Base-by-base conservation (phyloP, 2,329 filamentous ascomycete species). In the Bipolaris bicolor region DNA sequence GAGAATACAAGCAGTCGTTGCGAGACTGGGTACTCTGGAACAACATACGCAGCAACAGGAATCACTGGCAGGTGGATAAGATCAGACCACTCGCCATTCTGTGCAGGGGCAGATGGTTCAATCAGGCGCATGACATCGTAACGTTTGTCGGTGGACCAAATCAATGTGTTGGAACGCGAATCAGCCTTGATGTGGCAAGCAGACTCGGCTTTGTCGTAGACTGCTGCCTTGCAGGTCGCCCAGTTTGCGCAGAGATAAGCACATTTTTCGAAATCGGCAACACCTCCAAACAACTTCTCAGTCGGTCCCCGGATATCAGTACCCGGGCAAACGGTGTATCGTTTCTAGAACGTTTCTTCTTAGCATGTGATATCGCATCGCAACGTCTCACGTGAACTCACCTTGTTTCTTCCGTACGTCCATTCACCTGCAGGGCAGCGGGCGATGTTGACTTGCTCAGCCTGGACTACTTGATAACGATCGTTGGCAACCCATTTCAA, bases 131-230 rank as follows among this genome's bases (percentile, higher is more conserved):
- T 69, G 3, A 68, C 67, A 56, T 68, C 64, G 33, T 59, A 71
- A n/a, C 63, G 65, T 46, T 67, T 66, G 49, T 71, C 63, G 9
- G 67, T 68, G 3, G 67, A 69, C 68, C 68, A 71, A 41, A 70
- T 68, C 20, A 69, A 20, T 0, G 64, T 66, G 26, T 67, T 63
- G 10, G 58, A 62, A 7, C 48, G 63, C 3, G 66, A 48, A 22
- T 69, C 68, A 6, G 56, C 63, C 51, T 71, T 71, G 59, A 71
- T 63, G 49, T 71, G 64, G 48, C 68, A 71, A 6, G 60, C 62
- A 3, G 41, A 51, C 3, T 13, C 44, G 4, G 52, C 39, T 7
- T 57, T 56, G 34, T 71, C 68, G 37, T 57, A 71, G 3, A 71
- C 68, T 16, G 68, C 68, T 39, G 65, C 60, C 13, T 49, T 58